These are phyloP conservation scores for Excoecaria agallocha DNA, from an alignment of 345 rosid genomes.

Conservation along the genomic window DNA sequence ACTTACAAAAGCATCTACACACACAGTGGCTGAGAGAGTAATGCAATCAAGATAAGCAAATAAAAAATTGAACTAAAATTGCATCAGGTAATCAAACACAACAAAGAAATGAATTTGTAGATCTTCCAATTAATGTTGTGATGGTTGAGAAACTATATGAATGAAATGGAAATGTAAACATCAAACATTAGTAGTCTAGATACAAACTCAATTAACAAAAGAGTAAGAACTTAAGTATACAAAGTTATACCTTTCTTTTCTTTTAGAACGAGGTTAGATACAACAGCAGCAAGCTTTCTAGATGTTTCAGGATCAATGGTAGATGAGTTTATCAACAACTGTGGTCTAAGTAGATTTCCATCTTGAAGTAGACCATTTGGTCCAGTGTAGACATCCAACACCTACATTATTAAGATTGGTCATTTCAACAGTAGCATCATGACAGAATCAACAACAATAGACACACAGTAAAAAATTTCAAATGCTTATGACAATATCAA, in stretches of 20 bases:
- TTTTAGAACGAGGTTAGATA: conserved; percentile 54
- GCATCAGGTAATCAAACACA: neutral
- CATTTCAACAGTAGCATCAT: conserved; percentile 3
- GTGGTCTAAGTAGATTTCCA: conserved; percentile 53
- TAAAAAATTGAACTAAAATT: neutral
- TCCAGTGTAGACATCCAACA: conserved; percentile 80
- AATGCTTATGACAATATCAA: neutral
- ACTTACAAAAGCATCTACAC: neutral
- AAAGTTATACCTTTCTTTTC: conserved; percentile 53
- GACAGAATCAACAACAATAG: neutral
- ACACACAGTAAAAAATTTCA: neutral
- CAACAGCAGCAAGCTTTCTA: conserved; percentile 56
- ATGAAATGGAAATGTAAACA: neutral
- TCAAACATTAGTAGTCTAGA: neutral
- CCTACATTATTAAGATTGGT: conserved; percentile 44
- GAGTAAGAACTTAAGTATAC: conserved; percentile 3
- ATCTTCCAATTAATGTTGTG: neutral
- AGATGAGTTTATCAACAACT: conserved; percentile 78
- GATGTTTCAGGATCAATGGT: conserved; percentile 91
- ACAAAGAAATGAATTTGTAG: neutral
- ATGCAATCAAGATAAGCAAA: neutral
- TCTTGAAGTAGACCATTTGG: conserved; percentile 65
- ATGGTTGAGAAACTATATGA: neutral
- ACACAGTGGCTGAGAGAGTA: neutral
- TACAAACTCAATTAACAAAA: neutral